Evolutionary conservation across 1,284 basidiomycete species (phyloP).

Genomic region (Trametes hirsuta): DNA sequence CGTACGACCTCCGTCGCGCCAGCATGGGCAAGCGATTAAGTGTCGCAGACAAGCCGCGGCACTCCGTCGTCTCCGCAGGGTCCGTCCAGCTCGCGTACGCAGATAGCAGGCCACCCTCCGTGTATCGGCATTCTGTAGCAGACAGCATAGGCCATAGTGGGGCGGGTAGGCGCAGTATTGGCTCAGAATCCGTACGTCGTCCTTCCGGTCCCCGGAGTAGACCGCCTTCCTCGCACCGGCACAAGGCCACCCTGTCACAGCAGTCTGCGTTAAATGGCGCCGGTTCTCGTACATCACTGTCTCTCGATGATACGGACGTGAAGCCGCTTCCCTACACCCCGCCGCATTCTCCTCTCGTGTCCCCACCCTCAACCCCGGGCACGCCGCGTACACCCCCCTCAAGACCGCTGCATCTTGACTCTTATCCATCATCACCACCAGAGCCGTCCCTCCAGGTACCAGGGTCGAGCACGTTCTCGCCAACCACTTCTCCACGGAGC

Average conservation of each 20-base stretch:
- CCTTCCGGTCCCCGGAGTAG: conserved; percentile 21
- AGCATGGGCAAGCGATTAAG: conserved; percentile 28
- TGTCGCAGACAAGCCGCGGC: conserved; percentile 27
- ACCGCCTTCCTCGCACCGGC: conserved; percentile 15
- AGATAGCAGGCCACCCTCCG: conserved; percentile 33
- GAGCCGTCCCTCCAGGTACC: conserved; percentile 21
- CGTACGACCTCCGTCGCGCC: conserved; percentile 30
- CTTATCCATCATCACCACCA: conserved; percentile 19
- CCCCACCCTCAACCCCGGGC: conserved; percentile 22
- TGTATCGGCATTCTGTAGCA: conserved; percentile 19
- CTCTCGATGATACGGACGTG: conserved; percentile 8
- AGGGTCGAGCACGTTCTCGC: conserved; percentile 10
- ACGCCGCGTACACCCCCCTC: conserved; percentile 15
- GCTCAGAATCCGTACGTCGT: conserved; percentile 17
- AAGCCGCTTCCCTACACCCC: conserved; percentile 22
- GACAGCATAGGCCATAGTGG: conserved; percentile 21
- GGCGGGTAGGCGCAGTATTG: conserved; percentile 22
- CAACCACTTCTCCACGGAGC: conserved; percentile 36
- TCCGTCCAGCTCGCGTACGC: conserved; percentile 36
- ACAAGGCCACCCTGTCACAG: conserved; percentile 10
- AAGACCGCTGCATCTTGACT: conserved; percentile 10
- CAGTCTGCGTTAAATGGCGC: conserved; percentile 6
- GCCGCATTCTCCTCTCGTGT: conserved; percentile 21
- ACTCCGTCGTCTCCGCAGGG: conserved; percentile 32
- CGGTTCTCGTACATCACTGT: conserved; percentile 11